phyloP scores from a whole-genome alignment of 176 grass and related monocot species.

The Avena eriantha region DNA sequence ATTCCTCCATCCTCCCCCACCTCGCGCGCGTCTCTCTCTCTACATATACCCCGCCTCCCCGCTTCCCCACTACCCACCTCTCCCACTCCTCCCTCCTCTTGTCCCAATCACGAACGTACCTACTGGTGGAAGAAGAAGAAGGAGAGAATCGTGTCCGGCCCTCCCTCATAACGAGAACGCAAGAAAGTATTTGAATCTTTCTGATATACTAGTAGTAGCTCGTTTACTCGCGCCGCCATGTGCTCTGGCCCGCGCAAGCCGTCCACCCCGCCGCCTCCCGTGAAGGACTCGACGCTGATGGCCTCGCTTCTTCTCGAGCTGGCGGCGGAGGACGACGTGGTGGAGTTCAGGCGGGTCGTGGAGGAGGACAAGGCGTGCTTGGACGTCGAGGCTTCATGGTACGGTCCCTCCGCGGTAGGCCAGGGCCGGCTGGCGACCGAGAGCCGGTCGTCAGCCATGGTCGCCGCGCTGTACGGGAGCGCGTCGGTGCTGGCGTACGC shows the following conservation, averaged over 20 bases:
- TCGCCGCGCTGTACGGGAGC: constrained; percentile 82
- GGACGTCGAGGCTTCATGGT: constrained; percentile 48
- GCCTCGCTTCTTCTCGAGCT: constrained; percentile 66
- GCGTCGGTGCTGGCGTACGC: constrained; percentile 56
- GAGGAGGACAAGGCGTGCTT: constrained; percentile 56
- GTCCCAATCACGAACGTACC: neutral
- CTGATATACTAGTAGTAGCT: neutral
- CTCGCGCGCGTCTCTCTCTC: constrained; percentile 21
- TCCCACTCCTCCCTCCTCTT: constrained; percentile 18
- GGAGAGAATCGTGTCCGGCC: neutral
- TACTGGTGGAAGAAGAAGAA: neutral
- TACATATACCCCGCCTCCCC: constrained; percentile 54
- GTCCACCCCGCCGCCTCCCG: constrained; percentile 38
- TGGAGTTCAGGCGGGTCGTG: constrained; percentile 50
- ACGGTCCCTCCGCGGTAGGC: constrained; percentile 51
- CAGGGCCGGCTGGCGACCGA: constrained; percentile 45
- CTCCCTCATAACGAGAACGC: constrained; percentile 21
- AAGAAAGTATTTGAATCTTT: neutral
- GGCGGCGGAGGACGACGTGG: constrained; percentile 76
- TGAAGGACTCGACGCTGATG: neutral
- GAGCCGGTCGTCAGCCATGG: constrained; percentile 79
- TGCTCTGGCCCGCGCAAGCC: constrained; percentile 75
- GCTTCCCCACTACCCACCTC: constrained; percentile 20
- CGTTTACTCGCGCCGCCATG: constrained; percentile 43
- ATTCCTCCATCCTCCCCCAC: neutral